Evolutionary conservation across 108 stramenopile species (phyloP).

Genomic region (Phaeodactylum tricornutum): DNA sequence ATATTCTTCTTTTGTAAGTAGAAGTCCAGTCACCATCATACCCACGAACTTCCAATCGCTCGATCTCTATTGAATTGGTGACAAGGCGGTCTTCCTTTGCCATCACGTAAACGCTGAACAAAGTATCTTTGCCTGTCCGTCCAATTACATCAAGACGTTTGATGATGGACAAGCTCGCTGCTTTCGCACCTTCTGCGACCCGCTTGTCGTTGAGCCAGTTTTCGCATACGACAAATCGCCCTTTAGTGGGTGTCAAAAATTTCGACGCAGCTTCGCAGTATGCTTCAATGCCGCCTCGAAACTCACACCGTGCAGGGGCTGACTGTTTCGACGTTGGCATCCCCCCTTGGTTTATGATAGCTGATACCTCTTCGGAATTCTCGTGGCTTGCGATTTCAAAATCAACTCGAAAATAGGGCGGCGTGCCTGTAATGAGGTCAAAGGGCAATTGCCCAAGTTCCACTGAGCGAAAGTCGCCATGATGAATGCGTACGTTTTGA

Average conservation of each 20-base stretch:
- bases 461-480: constrained; percentile 37
- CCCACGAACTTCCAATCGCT: too few relatives aligned
- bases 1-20: too few relatives aligned
- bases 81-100: too few relatives aligned
- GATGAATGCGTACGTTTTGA: constrained; percentile 13
- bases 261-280: constrained; percentile 48
- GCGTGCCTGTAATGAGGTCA: constrained; percentile 56
- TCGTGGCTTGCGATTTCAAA: constrained; percentile 16
- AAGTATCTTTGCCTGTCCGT: too few relatives aligned
- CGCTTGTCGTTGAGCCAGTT: constrained; percentile 53
- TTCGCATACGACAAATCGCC: constrained; percentile 46
- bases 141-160: constrained; percentile 8
- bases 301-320: constrained; percentile 63
- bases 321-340: constrained; percentile 54
- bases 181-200: constrained; percentile 23
- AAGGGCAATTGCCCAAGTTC: constrained; percentile 13
- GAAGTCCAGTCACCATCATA: too few relatives aligned
- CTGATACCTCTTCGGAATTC: constrained; percentile 6
- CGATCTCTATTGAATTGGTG: too few relatives aligned
- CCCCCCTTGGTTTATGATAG: constrained; percentile 45
- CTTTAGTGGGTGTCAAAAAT: constrained; percentile 14
- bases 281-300: constrained; percentile 63
- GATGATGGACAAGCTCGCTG: constrained; percentile 20
- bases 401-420: constrained; percentile 61
- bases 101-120: too few relatives aligned